These are phyloP conservation scores for Phlegmacium glaucopus DNA, from an alignment of 768 basidiomycete genomes.

Conservation along the genomic window DNA sequence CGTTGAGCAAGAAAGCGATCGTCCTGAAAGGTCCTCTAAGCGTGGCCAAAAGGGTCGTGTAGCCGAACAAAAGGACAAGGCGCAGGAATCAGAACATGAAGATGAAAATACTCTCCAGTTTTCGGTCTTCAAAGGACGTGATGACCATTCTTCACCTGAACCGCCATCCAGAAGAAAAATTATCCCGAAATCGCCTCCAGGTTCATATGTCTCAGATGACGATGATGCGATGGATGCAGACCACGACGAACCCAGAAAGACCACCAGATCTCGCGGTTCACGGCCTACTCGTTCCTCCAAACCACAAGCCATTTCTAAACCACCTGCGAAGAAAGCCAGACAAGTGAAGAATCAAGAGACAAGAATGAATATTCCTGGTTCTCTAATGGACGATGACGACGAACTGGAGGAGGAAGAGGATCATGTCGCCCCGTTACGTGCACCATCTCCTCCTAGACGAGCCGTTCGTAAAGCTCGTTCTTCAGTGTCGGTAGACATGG, in stretches of 20 bases:
- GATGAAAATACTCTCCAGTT: slow-evolving; percentile 20
- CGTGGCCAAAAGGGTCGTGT: slow-evolving; percentile 6
- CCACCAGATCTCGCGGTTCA: slow-evolving; percentile 9
- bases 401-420: slow-evolving; percentile 36
- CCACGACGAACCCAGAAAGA: slow-evolving; percentile 8
- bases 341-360: slow-evolving; percentile 16
- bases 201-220: slow-evolving; percentile 14
- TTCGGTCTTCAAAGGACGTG: slow-evolving; percentile 25
- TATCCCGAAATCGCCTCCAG: slow-evolving; percentile 33
- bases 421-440: slow-evolving; percentile 36
- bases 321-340: slow-evolving; percentile 20
- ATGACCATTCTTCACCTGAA: slow-evolving; percentile 16
- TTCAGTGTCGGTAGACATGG: slow-evolving; percentile 26
- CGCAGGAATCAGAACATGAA: slow-evolving; percentile 2
- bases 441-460: slow-evolving; percentile 21
- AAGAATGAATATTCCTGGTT: slow-evolving; percentile 39
- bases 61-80: slow-evolving; percentile 11
- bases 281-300: slow-evolving; percentile 3
- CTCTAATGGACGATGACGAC: slow-evolving; percentile 40
- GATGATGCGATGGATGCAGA: slow-evolving; percentile 27
- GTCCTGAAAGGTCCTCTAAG: slow-evolving; percentile 3
- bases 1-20: slow-evolving; percentile 5
- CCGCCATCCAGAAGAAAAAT: slow-evolving; percentile 27
- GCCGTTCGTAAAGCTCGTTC: slow-evolving; percentile 24
- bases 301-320: slow-evolving; percentile 8